These are phyloP conservation scores for Pseudozyma flocculosa DNA, from an alignment of 1,284 basidiomycete species.

Conservation along the genomic window DNA sequence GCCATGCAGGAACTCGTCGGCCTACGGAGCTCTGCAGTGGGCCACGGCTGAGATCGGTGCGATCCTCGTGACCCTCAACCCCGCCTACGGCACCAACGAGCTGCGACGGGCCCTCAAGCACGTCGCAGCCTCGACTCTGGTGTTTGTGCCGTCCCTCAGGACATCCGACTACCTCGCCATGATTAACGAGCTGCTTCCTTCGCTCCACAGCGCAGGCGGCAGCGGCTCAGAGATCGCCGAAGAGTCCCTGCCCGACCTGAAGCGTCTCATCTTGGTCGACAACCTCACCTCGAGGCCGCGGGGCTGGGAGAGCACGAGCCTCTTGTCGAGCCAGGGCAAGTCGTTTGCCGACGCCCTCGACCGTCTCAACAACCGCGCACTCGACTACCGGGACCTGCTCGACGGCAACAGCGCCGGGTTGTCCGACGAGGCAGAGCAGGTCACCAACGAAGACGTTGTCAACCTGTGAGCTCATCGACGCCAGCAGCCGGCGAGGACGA, in stretches of 20 bases:
- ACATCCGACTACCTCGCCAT: constrained; percentile 37
- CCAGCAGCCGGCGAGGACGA: too few relatives aligned
- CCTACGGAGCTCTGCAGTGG: constrained; percentile 79
- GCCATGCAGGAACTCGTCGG: constrained; percentile 60
- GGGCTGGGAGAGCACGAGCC: constrained; percentile 40
- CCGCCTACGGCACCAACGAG: constrained; percentile 73
- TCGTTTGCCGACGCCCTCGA: constrained; percentile 31
- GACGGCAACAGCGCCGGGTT: constrained; percentile 64
- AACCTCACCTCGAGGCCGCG: constrained; percentile 60
- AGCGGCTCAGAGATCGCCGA: constrained; percentile 62
- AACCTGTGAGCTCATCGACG: constrained; percentile 63
- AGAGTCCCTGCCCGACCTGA: constrained; percentile 67
- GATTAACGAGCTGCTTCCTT: constrained; percentile 66
- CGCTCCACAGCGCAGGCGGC: constrained; percentile 59
- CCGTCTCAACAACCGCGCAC: constrained; percentile 12
- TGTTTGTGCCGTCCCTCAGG: constrained; percentile 67
- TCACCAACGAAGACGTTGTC: constrained; percentile 69
- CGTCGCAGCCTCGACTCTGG: constrained; percentile 70
- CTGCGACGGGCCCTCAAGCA: constrained; percentile 68
- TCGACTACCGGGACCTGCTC: constrained; percentile 45
- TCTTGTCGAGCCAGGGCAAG: constrained; percentile 29
- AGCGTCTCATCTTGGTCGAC: constrained; percentile 70
- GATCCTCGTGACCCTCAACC: constrained; percentile 77
- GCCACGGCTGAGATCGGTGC: constrained; percentile 77
- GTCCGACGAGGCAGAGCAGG: constrained; percentile 61